Conservation (phyloP, 768 basidiomycete genomes). For the Tremella mesenterica region DNA sequence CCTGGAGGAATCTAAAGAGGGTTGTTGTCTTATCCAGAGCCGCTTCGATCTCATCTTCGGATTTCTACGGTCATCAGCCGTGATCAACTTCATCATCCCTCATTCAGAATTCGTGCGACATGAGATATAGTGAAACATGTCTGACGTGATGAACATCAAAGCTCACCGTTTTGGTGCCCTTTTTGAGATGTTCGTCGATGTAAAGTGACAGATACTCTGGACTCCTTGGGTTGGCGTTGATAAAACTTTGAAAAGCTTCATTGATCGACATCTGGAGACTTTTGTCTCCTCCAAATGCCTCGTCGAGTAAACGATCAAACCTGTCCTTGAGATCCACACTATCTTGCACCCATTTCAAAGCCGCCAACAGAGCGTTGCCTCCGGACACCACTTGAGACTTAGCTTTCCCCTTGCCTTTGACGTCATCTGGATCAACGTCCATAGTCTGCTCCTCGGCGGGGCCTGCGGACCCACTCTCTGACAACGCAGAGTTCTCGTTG, state of each 20-base stretch:
- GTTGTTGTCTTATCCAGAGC: slow-evolving; percentile 93
- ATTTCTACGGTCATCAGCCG: slow-evolving; percentile 68
- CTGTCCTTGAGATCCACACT: slow-evolving; percentile 85
- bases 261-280: slow-evolving; percentile 72
- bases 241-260: slow-evolving; percentile 84
- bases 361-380: slow-evolving; percentile 50
- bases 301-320: slow-evolving; percentile 66
- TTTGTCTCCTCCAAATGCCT: slow-evolving; percentile 63
- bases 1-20: slow-evolving; percentile 83
- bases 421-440: slow-evolving; percentile 17
- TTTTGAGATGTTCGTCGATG: slow-evolving; percentile 91
- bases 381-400: slow-evolving; percentile 29
- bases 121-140: background rate
- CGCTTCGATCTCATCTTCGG: slow-evolving; percentile 78
- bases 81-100: background rate
- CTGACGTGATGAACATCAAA: background rate
- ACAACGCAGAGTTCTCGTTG: slow-evolving; percentile 51
- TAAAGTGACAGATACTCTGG: slow-evolving; percentile 94
- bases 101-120: background rate
- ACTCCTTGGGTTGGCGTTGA: slow-evolving; percentile 76
- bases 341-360: slow-evolving; percentile 87
- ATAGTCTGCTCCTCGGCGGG: slow-evolving; percentile 15
- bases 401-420: slow-evolving; percentile 52
- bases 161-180: slow-evolving; percentile 85
- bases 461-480: slow-evolving; percentile 3